Percentiles rank a stretch among this genome's conserved stretches.
Conservation (phyloP, 176 grass and related monocot genomes). For the Leersia perrieri region DNA sequence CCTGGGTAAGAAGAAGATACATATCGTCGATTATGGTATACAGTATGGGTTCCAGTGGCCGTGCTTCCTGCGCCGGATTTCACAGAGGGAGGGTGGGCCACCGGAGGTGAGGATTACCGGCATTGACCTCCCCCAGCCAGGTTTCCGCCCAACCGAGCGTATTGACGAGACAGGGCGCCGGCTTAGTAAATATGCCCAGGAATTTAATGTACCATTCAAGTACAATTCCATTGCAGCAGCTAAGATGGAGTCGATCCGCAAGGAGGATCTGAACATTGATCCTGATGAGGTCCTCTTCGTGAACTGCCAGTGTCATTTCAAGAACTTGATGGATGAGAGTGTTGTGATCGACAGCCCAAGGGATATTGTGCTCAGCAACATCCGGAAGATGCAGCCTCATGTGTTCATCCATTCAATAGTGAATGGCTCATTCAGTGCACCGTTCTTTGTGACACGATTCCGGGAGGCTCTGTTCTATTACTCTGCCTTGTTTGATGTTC, state of each 20-base stretch:
- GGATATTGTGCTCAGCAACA: slow-evolving; percentile 57
- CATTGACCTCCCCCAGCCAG: slow-evolving; percentile 73
- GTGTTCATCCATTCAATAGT: slow-evolving; percentile 60
- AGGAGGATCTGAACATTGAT: slow-evolving; percentile 53
- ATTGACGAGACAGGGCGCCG: slow-evolving; percentile 75
- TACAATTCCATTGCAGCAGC: slow-evolving; percentile 43
- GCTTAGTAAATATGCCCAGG: slow-evolving; percentile 46
- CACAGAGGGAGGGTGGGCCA: slow-evolving; percentile 45
- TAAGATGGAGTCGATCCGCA: slow-evolving; percentile 60
- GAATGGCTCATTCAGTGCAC: slow-evolving; percentile 76
- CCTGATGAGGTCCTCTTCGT: slow-evolving; percentile 64
- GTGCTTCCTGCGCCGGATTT: slow-evolving; percentile 49
- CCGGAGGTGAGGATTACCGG: slow-evolving; percentile 67
- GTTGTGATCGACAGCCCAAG: slow-evolving; percentile 73
- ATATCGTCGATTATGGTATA: slow-evolving; percentile 75
- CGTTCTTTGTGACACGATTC: slow-evolving; percentile 82
- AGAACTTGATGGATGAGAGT: slow-evolving; percentile 78
- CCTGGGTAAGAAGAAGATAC: slow-evolving; percentile 58
- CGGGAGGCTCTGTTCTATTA: slow-evolving; percentile 73
- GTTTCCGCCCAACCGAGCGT: slow-evolving; percentile 55
- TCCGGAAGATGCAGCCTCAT: slow-evolving; percentile 57
- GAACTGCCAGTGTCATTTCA: slow-evolving; percentile 60
- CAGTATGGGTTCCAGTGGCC: slow-evolving; percentile 86
- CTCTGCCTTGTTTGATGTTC: slow-evolving; percentile 70
- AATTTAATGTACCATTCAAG: slow-evolving; percentile 62